phyloP scores from a whole-genome alignment of 208 protist genomes.

The Wallacemonas rigidus region DNA sequence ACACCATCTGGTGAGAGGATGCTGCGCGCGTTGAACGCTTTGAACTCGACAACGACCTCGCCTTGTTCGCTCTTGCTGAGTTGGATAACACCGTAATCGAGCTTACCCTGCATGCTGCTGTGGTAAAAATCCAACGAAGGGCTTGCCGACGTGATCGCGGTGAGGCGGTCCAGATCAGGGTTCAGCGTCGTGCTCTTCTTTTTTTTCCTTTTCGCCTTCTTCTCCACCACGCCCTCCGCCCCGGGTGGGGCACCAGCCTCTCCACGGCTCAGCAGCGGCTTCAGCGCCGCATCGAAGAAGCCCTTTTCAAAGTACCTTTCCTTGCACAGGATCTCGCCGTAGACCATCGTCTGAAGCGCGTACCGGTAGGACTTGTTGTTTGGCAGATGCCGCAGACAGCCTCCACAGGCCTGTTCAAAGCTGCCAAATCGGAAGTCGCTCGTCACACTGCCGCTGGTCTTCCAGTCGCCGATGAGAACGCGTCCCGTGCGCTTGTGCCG shows the following conservation, averaged over 20 bases:
- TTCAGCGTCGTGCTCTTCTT: neutral
- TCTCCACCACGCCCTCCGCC: too few relatives aligned
- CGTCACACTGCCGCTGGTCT: conserved; percentile 76
- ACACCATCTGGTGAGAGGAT: conserved; percentile 66
- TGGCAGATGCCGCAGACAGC: conserved; percentile 77
- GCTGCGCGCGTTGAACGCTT: conserved; percentile 51
- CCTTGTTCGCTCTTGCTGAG: conserved; percentile 71
- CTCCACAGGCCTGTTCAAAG: conserved; percentile 69
- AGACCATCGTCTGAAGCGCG: conserved; percentile 83
- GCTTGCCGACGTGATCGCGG: neutral
- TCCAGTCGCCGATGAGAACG: conserved; percentile 89
- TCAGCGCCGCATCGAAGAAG: conserved; percentile 62
- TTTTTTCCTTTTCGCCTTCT: conserved; percentile 7
- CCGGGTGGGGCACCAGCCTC: too few relatives aligned
- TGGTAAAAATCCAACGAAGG: conserved; percentile 25
- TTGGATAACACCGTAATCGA: conserved; percentile 86
- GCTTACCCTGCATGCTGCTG: conserved; percentile 25
- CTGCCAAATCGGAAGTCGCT: conserved; percentile 80
- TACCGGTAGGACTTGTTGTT: conserved; percentile 87
- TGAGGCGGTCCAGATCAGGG: too few relatives aligned
- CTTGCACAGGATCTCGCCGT: conserved; percentile 70
- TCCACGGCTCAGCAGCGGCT: neutral
- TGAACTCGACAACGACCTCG: conserved; percentile 63
- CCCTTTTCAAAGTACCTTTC: conserved; percentile 67
- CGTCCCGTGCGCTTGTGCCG: conserved; percentile 54